Percentiles rank a stretch among this genome's conserved stretches.
Evolutionary conservation across 345 rosid genomes (phyloP).

Genomic region (Sisymbrium altissimum): DNA sequence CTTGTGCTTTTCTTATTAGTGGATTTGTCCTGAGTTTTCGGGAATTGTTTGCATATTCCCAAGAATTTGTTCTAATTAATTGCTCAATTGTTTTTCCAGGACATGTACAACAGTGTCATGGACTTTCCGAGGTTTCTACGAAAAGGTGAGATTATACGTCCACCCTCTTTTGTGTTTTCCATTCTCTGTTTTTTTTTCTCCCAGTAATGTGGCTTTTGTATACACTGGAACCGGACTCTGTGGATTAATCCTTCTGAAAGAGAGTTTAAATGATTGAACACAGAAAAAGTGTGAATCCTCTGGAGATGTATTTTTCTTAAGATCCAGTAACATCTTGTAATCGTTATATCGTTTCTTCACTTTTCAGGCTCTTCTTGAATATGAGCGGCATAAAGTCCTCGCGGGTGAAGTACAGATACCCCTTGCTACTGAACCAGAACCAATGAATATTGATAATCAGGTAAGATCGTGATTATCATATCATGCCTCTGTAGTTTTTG

Average conservation of each 20-base stretch:
- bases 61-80: conserved; percentile 20
- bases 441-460: conserved; percentile 56
- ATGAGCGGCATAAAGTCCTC: conserved; percentile 66
- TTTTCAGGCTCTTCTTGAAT: conserved; percentile 83
- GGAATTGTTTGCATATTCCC: background rate
- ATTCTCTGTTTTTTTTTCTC: background rate
- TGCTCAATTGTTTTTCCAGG: conserved; percentile 41
- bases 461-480: conserved; percentile 33
- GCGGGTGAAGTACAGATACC: conserved; percentile 60
- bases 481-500: background rate
- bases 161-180: background rate
- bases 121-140: conserved; percentile 94
- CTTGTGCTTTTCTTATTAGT: conserved; percentile 12
- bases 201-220: background rate
- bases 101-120: conserved; percentile 96
- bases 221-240: background rate
- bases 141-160: conserved; percentile 54
- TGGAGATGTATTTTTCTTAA: background rate
- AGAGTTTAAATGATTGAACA: background rate
- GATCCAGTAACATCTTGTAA: background rate
- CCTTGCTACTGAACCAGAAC: conserved; percentile 47
- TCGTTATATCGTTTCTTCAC: background rate
- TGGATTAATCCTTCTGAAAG: background rate
- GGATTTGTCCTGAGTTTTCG: background rate
- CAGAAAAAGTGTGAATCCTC: conserved; percentile 4